Conservation (phyloP, 139 green algal species). For the Pseudopediastrum boryanum region DNA sequence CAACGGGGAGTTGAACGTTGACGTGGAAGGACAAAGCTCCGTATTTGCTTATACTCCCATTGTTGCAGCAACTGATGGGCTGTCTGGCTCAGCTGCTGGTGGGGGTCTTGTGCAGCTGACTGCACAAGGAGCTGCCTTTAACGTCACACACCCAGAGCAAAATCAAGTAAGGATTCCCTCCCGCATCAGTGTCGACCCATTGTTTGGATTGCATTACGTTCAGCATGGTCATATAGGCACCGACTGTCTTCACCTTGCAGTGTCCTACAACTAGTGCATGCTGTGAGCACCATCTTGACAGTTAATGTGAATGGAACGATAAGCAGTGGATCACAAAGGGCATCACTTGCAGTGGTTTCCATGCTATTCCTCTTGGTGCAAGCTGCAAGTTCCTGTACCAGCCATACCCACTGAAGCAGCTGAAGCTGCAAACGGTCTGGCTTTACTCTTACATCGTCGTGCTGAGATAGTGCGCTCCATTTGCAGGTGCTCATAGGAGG, state of each 20-base stretch:
- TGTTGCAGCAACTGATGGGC: background rate
- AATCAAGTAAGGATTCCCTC: slow-evolving; percentile 11
- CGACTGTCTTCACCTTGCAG: too few relatives aligned
- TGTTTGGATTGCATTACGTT: background rate
- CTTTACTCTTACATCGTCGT: too few relatives aligned
- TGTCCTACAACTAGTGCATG: too few relatives aligned
- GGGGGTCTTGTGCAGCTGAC: background rate
- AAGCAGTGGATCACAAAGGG: too few relatives aligned
- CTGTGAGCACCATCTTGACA: too few relatives aligned
- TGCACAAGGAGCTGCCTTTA: background rate
- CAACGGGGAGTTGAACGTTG: background rate
- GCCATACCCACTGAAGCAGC: too few relatives aligned
- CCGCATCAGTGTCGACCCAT: background rate
- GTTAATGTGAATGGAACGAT: too few relatives aligned
- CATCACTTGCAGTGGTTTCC: too few relatives aligned
- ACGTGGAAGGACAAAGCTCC: background rate
- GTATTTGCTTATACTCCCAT: background rate
- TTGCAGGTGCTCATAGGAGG: slow-evolving; percentile 20
- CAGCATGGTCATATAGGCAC: background rate
- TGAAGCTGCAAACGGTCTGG: too few relatives aligned
- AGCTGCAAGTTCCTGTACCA: too few relatives aligned
- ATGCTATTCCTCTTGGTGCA: too few relatives aligned
- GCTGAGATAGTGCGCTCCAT: too few relatives aligned
- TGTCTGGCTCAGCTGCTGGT: background rate
- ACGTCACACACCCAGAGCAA: background rate